Evolutionary conservation across 768 basidiomycete genomes (phyloP), one percentile per base, ranked within the genome.

Genomic region (Tulasnella sp.): DNA sequence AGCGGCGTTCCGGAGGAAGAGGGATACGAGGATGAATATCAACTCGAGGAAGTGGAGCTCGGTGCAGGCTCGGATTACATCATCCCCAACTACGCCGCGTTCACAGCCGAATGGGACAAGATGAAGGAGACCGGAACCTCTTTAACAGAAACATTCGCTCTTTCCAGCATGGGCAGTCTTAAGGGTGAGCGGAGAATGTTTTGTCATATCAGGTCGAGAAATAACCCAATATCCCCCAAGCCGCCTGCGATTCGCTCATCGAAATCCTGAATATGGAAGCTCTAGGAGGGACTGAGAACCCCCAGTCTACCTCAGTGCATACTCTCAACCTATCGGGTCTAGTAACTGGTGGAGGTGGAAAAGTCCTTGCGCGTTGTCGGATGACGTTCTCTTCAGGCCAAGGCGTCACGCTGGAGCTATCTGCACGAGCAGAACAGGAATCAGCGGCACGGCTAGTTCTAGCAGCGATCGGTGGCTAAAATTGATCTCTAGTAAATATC

Each of bases 1-100:
- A 97, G 94, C 20, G 97, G 97, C 34, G 92, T 95, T 84, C 98
- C 98, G 12, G 98, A 99, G 86, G 96, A 94, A 82, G 97, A 98
- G 78, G 98, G 98, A n/a, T 99, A 99, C 86, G 95, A 96, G 84
- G 98, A 99, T 87, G 97, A 99, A 86, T 99, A 99, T 86, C 95
- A 96, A 86, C 88, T 98, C 64, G 98, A 99, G 86, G 98, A 99
- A 81, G 91, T 98, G 80, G 98, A 99, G 85, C 88, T 99, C 77
- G 92, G 93, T 81, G 97, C 95, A 16, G 94, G 93, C 42, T 93
- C 93, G 2, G 97, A 99, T 88, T 99, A 97, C 86, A 94, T 99
- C 84, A 88, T 97, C 58, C 97, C 98, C n/a, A 96, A 91, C 83
- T 99, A 98, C 84, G 92, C 91, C 16, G 94, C 94, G 34, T 99